Base-by-base conservation (phyloP, 768 basidiomycete genomes). In the Russula sp. region DNA sequence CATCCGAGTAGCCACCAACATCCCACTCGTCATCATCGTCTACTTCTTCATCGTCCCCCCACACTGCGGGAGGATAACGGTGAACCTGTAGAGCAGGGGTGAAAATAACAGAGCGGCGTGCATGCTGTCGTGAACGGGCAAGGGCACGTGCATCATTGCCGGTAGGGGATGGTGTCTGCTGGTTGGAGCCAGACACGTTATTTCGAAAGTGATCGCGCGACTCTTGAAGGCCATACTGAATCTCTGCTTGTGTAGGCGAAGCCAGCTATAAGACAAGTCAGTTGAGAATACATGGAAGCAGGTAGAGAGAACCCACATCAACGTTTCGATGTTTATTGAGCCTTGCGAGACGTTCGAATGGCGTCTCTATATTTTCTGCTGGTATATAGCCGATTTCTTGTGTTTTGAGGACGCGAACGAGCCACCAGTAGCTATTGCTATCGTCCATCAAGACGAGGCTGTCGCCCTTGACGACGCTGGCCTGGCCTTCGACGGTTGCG, bases 391-490 rank as follows among this genome's bases (percentile, higher is more conserved):
- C 97, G 16, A 99, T 93, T 69, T 97, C 94, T 74, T 98, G 94
- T 8, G 96, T 98, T 77, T 98, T 98, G 65, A 99, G 85, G 9
- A 99, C 97, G 50, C 94, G 85, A 8, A 99, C 96, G 53, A 98
- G 89, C 97, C 97, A 98, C 97, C 97, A 98, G 76, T 99, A 99
- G 74, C 91, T 93, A 74, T 99, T 98, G 60, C 88, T 93, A 73
- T 99, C 97, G 76, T 99, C 97, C 83, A 98, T 93, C 47, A 99
- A 79, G 71, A 93, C 87, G 49, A 99, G 81, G 64, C 90, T 91
- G 79, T 99, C 96, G 29, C 97, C 97, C 75, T 98, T 98, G 73
- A 97, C 92, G 66, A 99, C 97, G 67, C 91, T 97, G 2, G 97
- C 97, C 75, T 99, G 97, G 29, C 97, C 97, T 70, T 98, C 96